Evolutionary conservation across 176 grass and related monocot species (phyloP).

Genomic region (Musa troglodytarum): DNA sequence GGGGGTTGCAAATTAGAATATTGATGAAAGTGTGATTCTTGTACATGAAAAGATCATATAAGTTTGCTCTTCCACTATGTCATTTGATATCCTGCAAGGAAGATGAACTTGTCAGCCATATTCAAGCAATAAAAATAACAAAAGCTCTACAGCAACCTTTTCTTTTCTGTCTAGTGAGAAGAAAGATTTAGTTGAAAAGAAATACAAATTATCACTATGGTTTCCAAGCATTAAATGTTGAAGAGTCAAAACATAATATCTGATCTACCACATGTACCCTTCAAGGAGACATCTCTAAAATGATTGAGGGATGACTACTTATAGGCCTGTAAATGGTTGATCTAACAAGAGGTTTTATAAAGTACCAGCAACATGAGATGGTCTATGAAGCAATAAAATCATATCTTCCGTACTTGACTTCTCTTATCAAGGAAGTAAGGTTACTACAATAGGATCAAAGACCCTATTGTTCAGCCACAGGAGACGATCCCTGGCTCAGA

Average conservation of each 20-base stretch:
- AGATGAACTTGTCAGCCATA: background rate
- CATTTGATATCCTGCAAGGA: background rate
- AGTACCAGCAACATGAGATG: background rate
- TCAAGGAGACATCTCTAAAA: constrained; percentile 3
- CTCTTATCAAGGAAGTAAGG: too few relatives aligned
- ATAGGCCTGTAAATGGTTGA: background rate
- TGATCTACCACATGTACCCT: background rate
- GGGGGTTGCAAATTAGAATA: background rate
- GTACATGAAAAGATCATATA: too few relatives aligned
- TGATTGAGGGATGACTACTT: background rate
- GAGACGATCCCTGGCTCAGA: background rate
- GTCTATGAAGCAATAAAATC: constrained; percentile 2
- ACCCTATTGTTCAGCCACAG: background rate
- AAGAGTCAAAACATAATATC: background rate
- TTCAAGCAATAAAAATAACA: background rate
- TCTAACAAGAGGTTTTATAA: background rate
- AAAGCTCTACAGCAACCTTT: background rate
- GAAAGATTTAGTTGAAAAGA: background rate
- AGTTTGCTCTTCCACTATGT: too few relatives aligned
- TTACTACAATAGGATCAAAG: background rate
- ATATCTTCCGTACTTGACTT: background rate
- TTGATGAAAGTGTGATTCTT: background rate
- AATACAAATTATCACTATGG: background rate
- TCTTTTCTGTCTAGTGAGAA: background rate
- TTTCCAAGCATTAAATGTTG: background rate